Percentiles rank a stretch among this genome's conserved stretches.
phyloP scores from a whole-genome alignment of 495 filamentous ascomycete genomes.

The Xylaria cubensis region DNA sequence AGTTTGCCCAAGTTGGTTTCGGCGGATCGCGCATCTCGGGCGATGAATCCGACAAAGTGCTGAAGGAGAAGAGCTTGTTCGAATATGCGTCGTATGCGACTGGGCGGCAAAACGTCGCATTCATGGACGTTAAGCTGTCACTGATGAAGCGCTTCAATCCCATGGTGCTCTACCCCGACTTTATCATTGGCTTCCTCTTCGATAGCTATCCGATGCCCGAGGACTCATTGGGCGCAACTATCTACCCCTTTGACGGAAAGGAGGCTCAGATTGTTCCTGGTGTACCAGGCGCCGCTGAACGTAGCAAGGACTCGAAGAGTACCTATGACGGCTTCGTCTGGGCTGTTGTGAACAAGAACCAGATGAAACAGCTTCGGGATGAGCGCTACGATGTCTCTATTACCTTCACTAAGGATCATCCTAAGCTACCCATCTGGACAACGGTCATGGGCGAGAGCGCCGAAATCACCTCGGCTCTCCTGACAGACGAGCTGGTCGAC shows the following conservation, averaged over 20 bases:
- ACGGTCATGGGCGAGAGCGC: conserved; percentile 97
- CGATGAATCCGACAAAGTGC: conserved; percentile 61
- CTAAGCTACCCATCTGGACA: conserved; percentile 88
- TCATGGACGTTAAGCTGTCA: conserved; percentile 81
- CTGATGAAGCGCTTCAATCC: conserved; percentile 93
- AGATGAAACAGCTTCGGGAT: conserved; percentile 87
- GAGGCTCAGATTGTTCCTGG: conserved; percentile 74
- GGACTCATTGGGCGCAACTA: conserved; percentile 74
- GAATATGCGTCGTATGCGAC: conserved; percentile 92
- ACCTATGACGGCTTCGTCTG: conserved; percentile 90
- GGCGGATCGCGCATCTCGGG: conserved; percentile 50
- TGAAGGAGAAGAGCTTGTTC: conserved; percentile 83
- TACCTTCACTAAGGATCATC: conserved; percentile 87
- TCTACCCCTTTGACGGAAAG: conserved; percentile 90
- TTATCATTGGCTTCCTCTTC: conserved; percentile 74
- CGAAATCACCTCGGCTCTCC: conserved; percentile 86
- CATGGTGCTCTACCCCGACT: conserved; percentile 71
- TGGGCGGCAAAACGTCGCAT: conserved; percentile 91
- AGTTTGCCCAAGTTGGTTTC: conserved; percentile 92
- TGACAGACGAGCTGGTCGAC: conserved; percentile 83
- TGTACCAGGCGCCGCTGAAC: conserved; percentile 61
- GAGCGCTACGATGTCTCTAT: conserved; percentile 95
- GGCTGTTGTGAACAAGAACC: conserved; percentile 93
- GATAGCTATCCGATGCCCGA: conserved; percentile 70
- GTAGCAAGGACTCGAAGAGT: conserved; percentile 69